phyloP scores from a whole-genome alignment of 2,329 filamentous ascomycete species.

The Diaporthe humulicola region DNA sequence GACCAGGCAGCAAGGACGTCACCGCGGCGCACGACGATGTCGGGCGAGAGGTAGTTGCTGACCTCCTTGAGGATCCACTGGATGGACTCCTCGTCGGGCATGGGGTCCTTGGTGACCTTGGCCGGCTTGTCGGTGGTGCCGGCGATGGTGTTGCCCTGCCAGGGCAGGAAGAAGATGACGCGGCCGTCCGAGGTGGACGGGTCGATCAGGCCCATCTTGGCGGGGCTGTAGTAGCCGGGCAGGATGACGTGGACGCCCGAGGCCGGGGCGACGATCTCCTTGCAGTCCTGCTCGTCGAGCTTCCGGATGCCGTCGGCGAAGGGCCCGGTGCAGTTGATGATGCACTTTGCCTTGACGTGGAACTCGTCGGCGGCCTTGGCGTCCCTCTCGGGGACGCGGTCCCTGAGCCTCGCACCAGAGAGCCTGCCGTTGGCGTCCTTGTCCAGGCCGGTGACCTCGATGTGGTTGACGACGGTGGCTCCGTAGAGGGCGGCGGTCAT shows the following conservation, averaged over 20 bases:
- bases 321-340: constrained; percentile 87
- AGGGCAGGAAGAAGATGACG: constrained; percentile 89
- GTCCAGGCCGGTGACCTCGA: constrained; percentile 80
- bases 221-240: constrained; percentile 82
- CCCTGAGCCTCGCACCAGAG: constrained; percentile 76
- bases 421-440: constrained; percentile 79
- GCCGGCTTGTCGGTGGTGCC: constrained; percentile 85
- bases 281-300: constrained; percentile 78
- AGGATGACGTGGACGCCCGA: constrained; percentile 88
- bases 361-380: constrained; percentile 70
- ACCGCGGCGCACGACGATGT: constrained; percentile 79
- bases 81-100: constrained; percentile 82
- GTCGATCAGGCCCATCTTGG: constrained; percentile 86
- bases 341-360: constrained; percentile 80
- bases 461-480: constrained; percentile 83
- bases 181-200: constrained; percentile 86
- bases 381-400: constrained; percentile 70
- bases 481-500: constrained; percentile 86
- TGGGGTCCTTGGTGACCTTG: constrained; percentile 75
- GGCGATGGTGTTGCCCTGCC: constrained; percentile 89
- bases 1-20: constrained; percentile 88
- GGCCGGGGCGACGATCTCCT: constrained; percentile 83
- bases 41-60: constrained; percentile 80
- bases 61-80: constrained; percentile 87
- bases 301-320: constrained; percentile 86